These are phyloP conservation scores for Ormosia emarginata DNA, from an alignment of 306 rosid species.

Conservation along the genomic window DNA sequence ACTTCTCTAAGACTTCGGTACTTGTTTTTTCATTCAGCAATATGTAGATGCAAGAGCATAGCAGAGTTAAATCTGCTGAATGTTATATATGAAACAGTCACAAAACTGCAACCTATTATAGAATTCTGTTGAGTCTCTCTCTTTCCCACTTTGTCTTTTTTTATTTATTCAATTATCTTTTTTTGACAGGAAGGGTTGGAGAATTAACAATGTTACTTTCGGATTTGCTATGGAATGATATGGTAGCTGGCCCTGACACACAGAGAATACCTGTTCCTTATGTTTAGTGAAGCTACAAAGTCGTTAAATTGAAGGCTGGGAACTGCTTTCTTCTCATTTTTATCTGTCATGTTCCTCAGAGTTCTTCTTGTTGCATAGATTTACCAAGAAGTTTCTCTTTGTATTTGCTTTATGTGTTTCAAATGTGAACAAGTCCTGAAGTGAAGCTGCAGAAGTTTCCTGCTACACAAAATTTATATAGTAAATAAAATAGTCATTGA, in stretches of 20 bases:
- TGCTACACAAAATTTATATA: neutral
- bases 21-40: too few relatives aligned
- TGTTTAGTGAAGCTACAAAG: constrained; percentile 12
- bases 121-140: neutral
- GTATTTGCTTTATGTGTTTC: constrained; percentile 1
- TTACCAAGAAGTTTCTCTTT: neutral
- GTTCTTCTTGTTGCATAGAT: constrained; percentile 17
- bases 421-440: constrained; percentile 8
- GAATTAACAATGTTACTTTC: constrained; percentile 76
- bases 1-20: too few relatives aligned
- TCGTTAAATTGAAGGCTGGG: constrained; percentile 13
- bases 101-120: too few relatives aligned
- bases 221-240: constrained; percentile 75
- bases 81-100: too few relatives aligned
- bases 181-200: constrained; percentile 67
- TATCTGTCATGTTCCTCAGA: neutral
- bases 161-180: neutral
- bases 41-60: too few relatives aligned
- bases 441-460: constrained; percentile 18
- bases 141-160: neutral
- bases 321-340: constrained; percentile 7
- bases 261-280: constrained; percentile 61
- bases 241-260: constrained; percentile 67
- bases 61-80: too few relatives aligned
- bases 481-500: constrained; percentile 17